Conservation (phyloP, 345 rosid genomes). For the thale cress (Arabidopsis thaliana) region TAIR10.1 NC_003075.7:2762001-2762500, state of each 20-base stretch:
- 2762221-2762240: conserved; percentile 61
- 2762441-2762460: not conserved
- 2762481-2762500: not conserved
- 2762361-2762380: not conserved
- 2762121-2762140: conserved; percentile 58
- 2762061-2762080: conserved; percentile 54
- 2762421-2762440: no score
- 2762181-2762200: not conserved
- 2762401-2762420: not conserved
- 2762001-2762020: not conserved
- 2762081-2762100: conserved; percentile 57
- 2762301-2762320: conserved; percentile 51
- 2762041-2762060: not conserved
- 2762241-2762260: conserved; percentile 56
- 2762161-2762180: conserved; percentile 21
- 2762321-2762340: conserved; percentile 59
- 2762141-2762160: conserved; percentile 61
- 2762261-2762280: conserved; percentile 58
- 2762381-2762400: conserved; percentile 8
- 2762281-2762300: conserved; percentile 53
- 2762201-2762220: conserved; percentile 51
- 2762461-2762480: not conserved
- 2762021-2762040: not conserved
- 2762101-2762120: conserved; percentile 48
- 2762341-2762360: conserved; percentile 49